phyloP scores from a whole-genome alignment of 176 grass and related monocot species.

The Oryza australiensis region DNA sequence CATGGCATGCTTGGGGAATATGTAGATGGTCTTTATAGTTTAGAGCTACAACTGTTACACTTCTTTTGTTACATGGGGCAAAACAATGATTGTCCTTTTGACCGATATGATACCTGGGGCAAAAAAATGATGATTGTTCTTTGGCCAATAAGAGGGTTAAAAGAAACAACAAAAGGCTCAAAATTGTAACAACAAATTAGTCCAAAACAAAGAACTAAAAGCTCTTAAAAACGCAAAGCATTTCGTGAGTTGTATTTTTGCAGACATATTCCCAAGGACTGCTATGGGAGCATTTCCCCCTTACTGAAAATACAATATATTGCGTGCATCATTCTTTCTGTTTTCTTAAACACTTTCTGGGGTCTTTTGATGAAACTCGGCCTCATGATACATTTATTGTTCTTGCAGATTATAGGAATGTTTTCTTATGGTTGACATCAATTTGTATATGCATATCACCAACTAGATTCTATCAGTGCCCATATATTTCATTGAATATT shows the following conservation, averaged over 20 bases:
- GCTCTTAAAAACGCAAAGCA: background rate
- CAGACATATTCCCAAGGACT: background rate
- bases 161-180: background rate
- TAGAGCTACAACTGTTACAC: background rate
- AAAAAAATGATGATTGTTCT: background rate
- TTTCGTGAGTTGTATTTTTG: conserved; percentile 10
- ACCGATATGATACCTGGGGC: background rate
- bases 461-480: background rate
- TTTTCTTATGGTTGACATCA: background rate
- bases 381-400: background rate
- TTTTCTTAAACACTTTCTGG: background rate
- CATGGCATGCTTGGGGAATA: background rate
- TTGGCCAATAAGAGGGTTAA: background rate
- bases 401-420: conserved; percentile 13
- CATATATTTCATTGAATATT: conserved; percentile 13
- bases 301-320: background rate
- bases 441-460: background rate
- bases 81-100: conserved; percentile 11
- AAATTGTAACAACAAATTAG: background rate
- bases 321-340: background rate
- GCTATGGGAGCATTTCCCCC: background rate
- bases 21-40: conserved; percentile 5
- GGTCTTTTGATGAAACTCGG: background rate
- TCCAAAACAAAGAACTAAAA: background rate
- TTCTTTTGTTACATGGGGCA: background rate